phyloP scores from a whole-genome alignment of 345 rosid species.

The Moringa oleifera region DNA sequence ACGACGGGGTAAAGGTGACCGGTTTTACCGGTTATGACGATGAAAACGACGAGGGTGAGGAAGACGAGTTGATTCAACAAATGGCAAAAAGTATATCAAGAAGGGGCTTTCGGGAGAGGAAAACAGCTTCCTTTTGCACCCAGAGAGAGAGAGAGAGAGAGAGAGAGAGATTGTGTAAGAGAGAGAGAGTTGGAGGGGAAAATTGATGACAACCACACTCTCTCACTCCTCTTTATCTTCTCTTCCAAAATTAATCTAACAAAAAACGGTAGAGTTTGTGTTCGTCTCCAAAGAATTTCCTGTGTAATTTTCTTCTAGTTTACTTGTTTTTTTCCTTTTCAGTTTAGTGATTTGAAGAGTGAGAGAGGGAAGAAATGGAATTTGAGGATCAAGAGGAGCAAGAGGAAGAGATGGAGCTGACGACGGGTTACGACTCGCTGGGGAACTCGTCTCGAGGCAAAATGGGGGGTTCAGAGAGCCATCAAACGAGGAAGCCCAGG shows the following conservation, averaged over 20 bases:
- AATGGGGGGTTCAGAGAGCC: constrained; percentile 21
- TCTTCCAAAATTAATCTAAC: constrained; percentile 12
- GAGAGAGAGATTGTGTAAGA: constrained; percentile 5
- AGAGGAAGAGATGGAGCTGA: constrained; percentile 53
- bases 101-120: constrained; percentile 6
- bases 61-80: not conserved
- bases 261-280: constrained; percentile 23
- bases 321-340: not conserved
- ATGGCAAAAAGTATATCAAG: constrained; percentile 14
- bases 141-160: constrained; percentile 5
- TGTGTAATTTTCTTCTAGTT: not conserved
- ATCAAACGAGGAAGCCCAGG: constrained; percentile 25
- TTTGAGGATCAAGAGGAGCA: constrained; percentile 57
- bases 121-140: constrained; percentile 4
- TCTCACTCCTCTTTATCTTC: constrained; percentile 26
- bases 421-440: constrained; percentile 38
- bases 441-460: constrained; percentile 28
- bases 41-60: not conserved
- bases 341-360: not conserved
- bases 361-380: constrained; percentile 36
- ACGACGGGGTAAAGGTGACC: not conserved
- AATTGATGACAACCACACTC: constrained; percentile 44
- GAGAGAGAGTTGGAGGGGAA: constrained; percentile 4
- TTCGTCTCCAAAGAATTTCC: constrained; percentile 19
- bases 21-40: not conserved